Evolutionary conservation across 106 monocot genomes (phyloP), one percentile per base, ranked within the genome.

Genomic region (Cymbidium sinense): DNA sequence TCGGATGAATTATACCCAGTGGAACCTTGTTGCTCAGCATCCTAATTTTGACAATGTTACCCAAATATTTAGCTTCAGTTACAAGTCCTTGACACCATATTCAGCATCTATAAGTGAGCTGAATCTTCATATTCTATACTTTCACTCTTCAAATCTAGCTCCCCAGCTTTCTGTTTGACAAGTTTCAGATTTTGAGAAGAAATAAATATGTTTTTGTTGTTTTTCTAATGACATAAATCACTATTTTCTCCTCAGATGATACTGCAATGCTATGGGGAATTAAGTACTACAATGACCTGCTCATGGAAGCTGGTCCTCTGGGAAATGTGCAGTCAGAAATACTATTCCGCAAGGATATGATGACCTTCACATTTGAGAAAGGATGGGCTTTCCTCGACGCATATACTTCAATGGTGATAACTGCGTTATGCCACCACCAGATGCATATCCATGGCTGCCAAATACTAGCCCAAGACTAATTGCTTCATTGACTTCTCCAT

Each of bases 361-460:
- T 77, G 5, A 84, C 87, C 15, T 95, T 93, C 80, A 90, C 93
- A 20, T 90, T 93, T 64, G 50, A 88, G 52, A 87, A 93, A 73
- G 95, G 96, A 25, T 96, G 96, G 96, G 96, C 93, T 18, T 96
- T 39, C 96, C 96, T 12, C 82, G 96, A 43, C 82, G 84, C 4
- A 41, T 96, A 3, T 96, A 96, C 78, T 96, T 96, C 89, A 96
- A 96, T 55, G 96, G 96, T 25, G 96, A 96, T 30, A 87, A 93
- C 50, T 96, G 96, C 37, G 84, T 91, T 43, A 85, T 96, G 88
- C 96, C 96, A 0, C 86, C 96, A 15, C 96, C 96, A 3, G 93
- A 96, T 76, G 77, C 85, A 25, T 96, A 96, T 75, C 96, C 96
- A 27, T 89, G 78, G 84, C 78, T 96, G 70, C 96, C 96, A 2